A percentile compares a stretch with the other conserved stretches of the same genome.
Evolutionary conservation across 768 basidiomycete genomes (phyloP).

Genomic region (Agaricus blazei): DNA sequence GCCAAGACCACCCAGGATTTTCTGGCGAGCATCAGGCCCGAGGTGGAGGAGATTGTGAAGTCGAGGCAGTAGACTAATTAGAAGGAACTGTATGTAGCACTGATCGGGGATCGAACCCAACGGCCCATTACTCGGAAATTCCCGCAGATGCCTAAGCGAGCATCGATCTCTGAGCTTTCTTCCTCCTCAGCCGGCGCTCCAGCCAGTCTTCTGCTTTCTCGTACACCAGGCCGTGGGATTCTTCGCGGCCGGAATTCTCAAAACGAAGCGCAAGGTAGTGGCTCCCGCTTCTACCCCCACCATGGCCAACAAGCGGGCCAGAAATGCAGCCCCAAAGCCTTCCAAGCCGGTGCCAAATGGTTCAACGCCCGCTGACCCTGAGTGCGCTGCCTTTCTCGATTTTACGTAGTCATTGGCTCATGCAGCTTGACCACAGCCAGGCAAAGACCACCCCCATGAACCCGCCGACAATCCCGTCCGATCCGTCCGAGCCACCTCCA

Average conservation of each 20-base stretch:
- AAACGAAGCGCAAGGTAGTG: conserved; percentile 5
- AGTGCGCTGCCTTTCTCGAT: not conserved
- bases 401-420: not conserved
- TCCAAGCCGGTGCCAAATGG: not conserved
- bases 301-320: conserved; percentile 9
- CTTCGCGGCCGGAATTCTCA: not conserved
- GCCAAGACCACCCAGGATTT: conserved; percentile 43
- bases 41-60: conserved; percentile 26
- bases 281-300: not conserved
- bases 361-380: not conserved
- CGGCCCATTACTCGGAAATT: too few relatives aligned
- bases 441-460: not conserved
- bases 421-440: not conserved
- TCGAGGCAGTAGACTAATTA: not conserved
- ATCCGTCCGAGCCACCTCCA: not conserved
- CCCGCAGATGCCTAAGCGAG: too few relatives aligned
- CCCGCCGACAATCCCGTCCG: not conserved
- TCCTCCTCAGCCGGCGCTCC: too few relatives aligned
- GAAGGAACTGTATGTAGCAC: too few relatives aligned
- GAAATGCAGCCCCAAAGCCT: not conserved
- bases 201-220: too few relatives aligned
- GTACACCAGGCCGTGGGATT: too few relatives aligned
- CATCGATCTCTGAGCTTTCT: too few relatives aligned
- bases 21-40: conserved; percentile 40
- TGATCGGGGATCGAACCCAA: not conserved